phyloP scores from a whole-genome alignment of 2,329 filamentous ascomycete species.

The Setomelanomma holmii region DNA sequence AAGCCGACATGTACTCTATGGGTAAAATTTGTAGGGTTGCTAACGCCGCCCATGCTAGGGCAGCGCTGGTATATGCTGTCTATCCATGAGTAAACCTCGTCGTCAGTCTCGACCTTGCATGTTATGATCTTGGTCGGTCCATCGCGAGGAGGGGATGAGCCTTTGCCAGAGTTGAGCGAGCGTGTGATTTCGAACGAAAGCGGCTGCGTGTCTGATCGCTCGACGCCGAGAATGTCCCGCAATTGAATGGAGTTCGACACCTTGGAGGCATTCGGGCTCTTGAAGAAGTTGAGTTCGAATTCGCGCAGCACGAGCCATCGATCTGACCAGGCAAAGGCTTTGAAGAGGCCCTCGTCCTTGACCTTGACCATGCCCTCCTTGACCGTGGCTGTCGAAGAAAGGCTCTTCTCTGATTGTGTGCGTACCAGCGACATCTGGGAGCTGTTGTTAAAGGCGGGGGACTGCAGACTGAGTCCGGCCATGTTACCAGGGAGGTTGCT shows the following conservation, averaged over 20 bases:
- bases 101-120: conserved; percentile 92
- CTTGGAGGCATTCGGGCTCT: conserved; percentile 81
- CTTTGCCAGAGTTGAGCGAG: conserved; percentile 61
- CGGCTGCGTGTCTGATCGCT: conserved; percentile 87
- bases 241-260: conserved; percentile 84
- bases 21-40: conserved; percentile 97
- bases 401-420: conserved; percentile 51
- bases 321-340: conserved; percentile 83
- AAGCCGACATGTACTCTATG: conserved; percentile 98
- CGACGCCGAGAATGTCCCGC: conserved; percentile 87
- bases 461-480: conserved; percentile 76
- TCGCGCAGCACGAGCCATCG: conserved; percentile 92
- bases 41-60: conserved; percentile 96
- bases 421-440: conserved; percentile 50
- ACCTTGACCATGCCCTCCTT: conserved; percentile 79
- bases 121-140: conserved; percentile 82
- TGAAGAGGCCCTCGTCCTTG: conserved; percentile 90
- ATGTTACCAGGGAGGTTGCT: conserved; percentile 76
- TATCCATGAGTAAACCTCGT: conserved; percentile 98
- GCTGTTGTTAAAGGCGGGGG: conserved; percentile 56
- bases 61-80: conserved; percentile 97
- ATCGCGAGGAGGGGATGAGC: conserved; percentile 77
- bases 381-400: conserved; percentile 47
- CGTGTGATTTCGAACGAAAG: conserved; percentile 95
- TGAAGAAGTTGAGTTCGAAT: conserved; percentile 92